Base-by-base conservation (phyloP, 805 yeast genomes). In the Nadsonia fulvescens region DNA sequence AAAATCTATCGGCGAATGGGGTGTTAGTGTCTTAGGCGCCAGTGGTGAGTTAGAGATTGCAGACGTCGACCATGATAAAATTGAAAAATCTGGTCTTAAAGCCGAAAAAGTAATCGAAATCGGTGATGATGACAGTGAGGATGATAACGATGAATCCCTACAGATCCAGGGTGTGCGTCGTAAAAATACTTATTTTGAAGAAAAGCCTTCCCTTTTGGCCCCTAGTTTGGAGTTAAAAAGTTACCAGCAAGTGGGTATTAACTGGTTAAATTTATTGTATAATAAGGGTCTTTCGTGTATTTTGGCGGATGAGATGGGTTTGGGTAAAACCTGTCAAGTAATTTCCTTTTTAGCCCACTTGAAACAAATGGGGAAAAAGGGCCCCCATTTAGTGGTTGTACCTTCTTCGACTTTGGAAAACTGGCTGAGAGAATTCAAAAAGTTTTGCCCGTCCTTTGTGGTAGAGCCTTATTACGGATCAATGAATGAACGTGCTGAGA, bases 341-440 rank as follows among this genome's bases (percentile, higher is more conserved):
- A 86, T 89, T 51, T 64, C 95, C 5, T 89, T 89, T 44, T 54
- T 89, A 44, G 82, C 96, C 1, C 71, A 75, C 43, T 59, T 89
- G 41, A 79, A 79, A 43, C 73, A 77, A 38, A 45, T 48, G n/a
- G 61, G 58, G n/a, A 55, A 57, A 24, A 45, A 47, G 2, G 91
- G 92, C 0, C 94, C 94, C 1, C 96, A 89, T 57, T 55, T 89
- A 32, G 76, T 89, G 17, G 89, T 89, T 17, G 96, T 91, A 14
- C 99, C 99, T 1, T 70, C 95, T 0, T 86, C 96, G 0, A 89
- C 99, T 1, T 58, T 89, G 32, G 99, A 89, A 46, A 89, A 89
- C 50, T 89, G 99, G 99, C 58, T 89, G 35, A 64, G 99, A 46
- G 99, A 89, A 46, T 82, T 89, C 47, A 62, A 69, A 32, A 73